Base-by-base conservation (phyloP, 208 protist genomes). In the Trypanosoma theileri region DNA sequence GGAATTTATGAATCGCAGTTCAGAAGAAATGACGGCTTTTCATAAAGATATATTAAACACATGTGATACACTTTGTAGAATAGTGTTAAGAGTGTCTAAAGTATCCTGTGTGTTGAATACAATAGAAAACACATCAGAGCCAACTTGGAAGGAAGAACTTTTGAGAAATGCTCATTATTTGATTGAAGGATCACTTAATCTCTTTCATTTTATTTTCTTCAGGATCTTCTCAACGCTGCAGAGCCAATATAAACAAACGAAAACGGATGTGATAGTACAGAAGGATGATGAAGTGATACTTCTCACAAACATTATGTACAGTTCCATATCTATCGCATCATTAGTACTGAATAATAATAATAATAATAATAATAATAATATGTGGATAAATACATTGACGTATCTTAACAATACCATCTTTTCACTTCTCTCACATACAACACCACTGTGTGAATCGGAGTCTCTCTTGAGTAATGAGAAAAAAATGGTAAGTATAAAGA, bases 121-220 rank as follows among this genome's bases (percentile, higher is more conserved):
- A 11, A 50, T 48, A 2, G 31, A 42, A 3, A 28, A 13, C 46
- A 21, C 42, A 11, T 59, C 61, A 3, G 26, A n/a, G 10, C 4
- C 44, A 35, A n/a, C 31, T 21, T 44, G 46, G 24, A 21, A 54
- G 17, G 41, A 1, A 1, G 42, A 0, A 28, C 28, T 10, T 42
- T 16, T 46, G 4, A 55, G 19, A 21, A 28, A 24, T 51, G 48
- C 48, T 28, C 48, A 48, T 41, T 35, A 22, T 16, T 42, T 77
- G 16, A 64, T 77, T 35, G 42, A 64, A 48, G 72, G 66, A 19
- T 45, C 59, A 24, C 53, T 71, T 1, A 41, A 72, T 22, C 22
- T 54, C 3, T 63, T 77, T 28, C 19, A 64, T 42, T 59, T 77
- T 44, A 66, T 71, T 26, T 70, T 69, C 21, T 63, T 72, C 53